phyloP scores from a whole-genome alignment of 1,139 yeast species.

The Saccharomycopsis hybrid region DNA sequence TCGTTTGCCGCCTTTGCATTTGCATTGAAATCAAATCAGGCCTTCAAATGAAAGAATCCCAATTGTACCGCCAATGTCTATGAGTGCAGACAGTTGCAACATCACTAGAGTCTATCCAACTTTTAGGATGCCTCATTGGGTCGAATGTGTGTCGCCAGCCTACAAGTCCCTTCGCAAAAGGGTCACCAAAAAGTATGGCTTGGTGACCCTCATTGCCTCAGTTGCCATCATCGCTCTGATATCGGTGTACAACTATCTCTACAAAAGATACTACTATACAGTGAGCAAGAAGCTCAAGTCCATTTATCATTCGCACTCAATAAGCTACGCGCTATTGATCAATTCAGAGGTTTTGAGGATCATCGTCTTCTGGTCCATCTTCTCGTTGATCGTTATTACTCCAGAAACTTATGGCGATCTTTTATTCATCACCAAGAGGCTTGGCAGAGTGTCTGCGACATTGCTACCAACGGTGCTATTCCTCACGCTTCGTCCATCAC shows the following conservation, averaged over 20 bases:
- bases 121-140: slow-evolving; percentile 5
- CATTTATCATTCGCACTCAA: neutral
- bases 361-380: slow-evolving; percentile 40
- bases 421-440: slow-evolving; percentile 61
- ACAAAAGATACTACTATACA: slow-evolving; percentile 2
- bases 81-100: slow-evolving; percentile 3
- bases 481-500: slow-evolving; percentile 59
- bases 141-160: neutral
- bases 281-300: neutral
- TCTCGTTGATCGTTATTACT: slow-evolving; percentile 37
- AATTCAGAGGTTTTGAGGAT: slow-evolving; percentile 29
- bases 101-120: neutral
- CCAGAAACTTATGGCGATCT: slow-evolving; percentile 47
- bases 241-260: slow-evolving; percentile 28
- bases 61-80: too few species aligned
- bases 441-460: slow-evolving; percentile 58
- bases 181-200: slow-evolving; percentile 32
- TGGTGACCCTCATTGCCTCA: slow-evolving; percentile 29
- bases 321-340: neutral
- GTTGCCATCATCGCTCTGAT: slow-evolving; percentile 26
- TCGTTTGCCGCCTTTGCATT: too few species aligned
- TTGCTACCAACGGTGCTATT: slow-evolving; percentile 62
- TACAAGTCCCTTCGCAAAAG: slow-evolving; percentile 20
- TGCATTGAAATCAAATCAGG: too few species aligned
- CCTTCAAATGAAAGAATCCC: too few species aligned